Evolutionary conservation across 371 early-diverging fungal genomes (phyloP), one percentile per base, ranked within the genome.

Genomic region (Gilbertella persicaria): DNA sequence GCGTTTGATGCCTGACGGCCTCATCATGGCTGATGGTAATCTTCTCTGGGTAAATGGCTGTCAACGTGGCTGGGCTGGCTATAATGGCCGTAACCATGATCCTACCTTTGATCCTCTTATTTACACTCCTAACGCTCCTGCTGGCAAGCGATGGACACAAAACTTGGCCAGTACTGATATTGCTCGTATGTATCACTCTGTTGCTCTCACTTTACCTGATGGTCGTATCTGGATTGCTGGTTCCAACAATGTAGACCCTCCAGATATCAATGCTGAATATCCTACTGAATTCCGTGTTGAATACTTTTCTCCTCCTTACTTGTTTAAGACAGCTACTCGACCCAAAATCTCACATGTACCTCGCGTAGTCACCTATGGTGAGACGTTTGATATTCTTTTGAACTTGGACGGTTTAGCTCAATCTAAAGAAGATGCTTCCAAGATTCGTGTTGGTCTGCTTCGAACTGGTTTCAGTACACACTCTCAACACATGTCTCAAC

Each of bases 141-240:
- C 53, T 6, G 83, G 79, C 3, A 24, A 76, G n/a, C 73, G 81
- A 17, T 82, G 81, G 82, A 62, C 56, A 5, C 62, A 75, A 19
- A 70, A 62, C 1, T 42, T 78, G 14, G 78, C 72, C 5, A 55
- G 54, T 17, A 81, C 86, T 14, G 73, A 80, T 50, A 82, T 87
- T 68, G 80, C 87, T 0, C 71, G 89, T 26, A 77, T 87, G 80
- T 87, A 87, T 52, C 86, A 87, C 55, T 87, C 88, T 0, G 80
- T 81, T 3, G 86, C 86, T 0, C 66, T 76, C n/a, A 70, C 86
- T 2, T 53, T 89, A 19, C 86, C 89, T 7, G 78, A 78, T 37
- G 78, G 78, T n/a, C 69, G 74, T 20, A 66, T 78, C 8, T 78
- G 78, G 78, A 71, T 78, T 41, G 78, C 78, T 16, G 78, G 78